These are phyloP conservation scores for Sugiyamaella qingdaonensis DNA, from an alignment of 805 yeast species.

Conservation along the genomic window DNA sequence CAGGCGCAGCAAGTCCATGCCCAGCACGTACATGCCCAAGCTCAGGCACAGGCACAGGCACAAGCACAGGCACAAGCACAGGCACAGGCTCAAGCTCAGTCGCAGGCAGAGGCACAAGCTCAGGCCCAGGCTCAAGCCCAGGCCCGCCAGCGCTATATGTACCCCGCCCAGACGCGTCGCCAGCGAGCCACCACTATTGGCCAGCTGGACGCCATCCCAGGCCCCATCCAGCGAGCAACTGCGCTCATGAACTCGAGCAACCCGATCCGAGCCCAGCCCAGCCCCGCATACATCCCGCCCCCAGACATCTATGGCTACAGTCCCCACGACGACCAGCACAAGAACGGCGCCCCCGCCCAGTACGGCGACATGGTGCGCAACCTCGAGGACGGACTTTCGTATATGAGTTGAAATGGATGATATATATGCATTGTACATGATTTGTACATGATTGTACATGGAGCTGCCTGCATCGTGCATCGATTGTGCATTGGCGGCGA, in stretches of 20 bases:
- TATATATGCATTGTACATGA: not conserved
- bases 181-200: conserved; percentile 40
- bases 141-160: not conserved
- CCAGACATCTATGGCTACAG: conserved; percentile 27
- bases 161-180: conserved; percentile 20
- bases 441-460: not conserved
- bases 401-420: conserved; percentile 11
- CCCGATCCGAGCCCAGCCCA: conserved; percentile 36
- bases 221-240: conserved; percentile 38
- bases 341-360: conserved; percentile 2
- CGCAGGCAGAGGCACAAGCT: conserved; percentile 16
- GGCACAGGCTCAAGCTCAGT: conserved; percentile 15
- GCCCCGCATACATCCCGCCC: conserved; percentile 41
- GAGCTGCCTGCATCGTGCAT: too few species aligned
- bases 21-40: conserved; percentile 20
- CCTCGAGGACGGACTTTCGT: conserved; percentile 29
- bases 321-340: conserved; percentile 3
- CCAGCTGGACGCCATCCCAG: conserved; percentile 38
- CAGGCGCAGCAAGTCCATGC: conserved; percentile 17
- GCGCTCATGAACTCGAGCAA: conserved; percentile 37
- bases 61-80: conserved; percentile 15
- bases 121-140: conserved; percentile 24
- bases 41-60: conserved; percentile 13
- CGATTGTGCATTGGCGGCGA: not conserved
- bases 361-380: conserved; percentile 29